Evolutionary conservation across 768 basidiomycete genomes (phyloP), one percentile per base, ranked within the genome.

Genomic region (Mycena floridula): DNA sequence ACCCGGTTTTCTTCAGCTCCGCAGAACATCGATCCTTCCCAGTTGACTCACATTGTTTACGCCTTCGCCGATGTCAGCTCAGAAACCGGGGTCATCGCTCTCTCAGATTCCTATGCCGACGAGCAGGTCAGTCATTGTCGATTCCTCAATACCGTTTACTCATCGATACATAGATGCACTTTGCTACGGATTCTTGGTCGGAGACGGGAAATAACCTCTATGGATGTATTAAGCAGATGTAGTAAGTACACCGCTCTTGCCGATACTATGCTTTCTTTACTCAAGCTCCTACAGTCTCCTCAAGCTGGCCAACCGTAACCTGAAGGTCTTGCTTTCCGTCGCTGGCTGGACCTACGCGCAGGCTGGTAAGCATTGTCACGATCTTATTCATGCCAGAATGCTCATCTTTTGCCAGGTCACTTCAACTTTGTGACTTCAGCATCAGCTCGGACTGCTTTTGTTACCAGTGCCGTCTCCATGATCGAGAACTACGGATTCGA

Each of bases 401-500:
- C 21, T 20, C n/a, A n/a, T n/a, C n/a, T n/a, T n/a, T n/a, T n/a
- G n/a, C n/a, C 37, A 74, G 81, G 79, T 11, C 81, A 85, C 54
- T 85, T 87, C 59, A 63, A 66, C 49, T 85, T 85, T 57, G 72
- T 87, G 39, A 77, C 77, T 1, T 63, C 71, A 36, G 50, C 74
- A 0, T 54, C 61, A 21, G 65, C 67, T 50, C 76, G 81, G 8
- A 65, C 72, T 9, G 79, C 64, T 11, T 87, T 87, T 53, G 80
- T 85, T 23, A 53, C 58, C 41, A 74, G 63, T 45, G 82, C 85
- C 2, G 77, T 89, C 22, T 69, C 73, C 37, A 54, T 88, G 8
- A 65, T 85, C 37, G 74, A 82, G 54, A 81, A 90, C 59, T 85
- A 87, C 45, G 89, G 88, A 0, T 77, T 92, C 41, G 89, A 90